Conservation (phyloP, 1,139 yeast species). For the Martiniozyma asiatica region DNA sequence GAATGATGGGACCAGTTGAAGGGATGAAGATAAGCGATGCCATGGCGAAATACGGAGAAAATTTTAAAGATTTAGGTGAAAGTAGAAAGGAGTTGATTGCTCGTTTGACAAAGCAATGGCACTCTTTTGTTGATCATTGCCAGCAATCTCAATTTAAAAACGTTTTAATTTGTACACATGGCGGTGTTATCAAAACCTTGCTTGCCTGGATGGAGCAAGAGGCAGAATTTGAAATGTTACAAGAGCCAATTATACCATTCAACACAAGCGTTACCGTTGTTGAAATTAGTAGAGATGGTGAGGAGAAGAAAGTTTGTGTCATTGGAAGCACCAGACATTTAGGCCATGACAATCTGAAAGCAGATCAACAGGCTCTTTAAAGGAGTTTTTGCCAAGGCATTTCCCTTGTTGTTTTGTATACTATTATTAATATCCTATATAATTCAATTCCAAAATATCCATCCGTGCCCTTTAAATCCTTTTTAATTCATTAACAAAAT, state of each 20-base stretch:
- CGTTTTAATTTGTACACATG: slow-evolving; percentile 66
- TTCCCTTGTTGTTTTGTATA: too few species aligned
- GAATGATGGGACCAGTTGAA: slow-evolving; percentile 71
- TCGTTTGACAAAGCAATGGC: slow-evolving; percentile 42
- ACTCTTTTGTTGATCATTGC: slow-evolving; percentile 29
- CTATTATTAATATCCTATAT: too few species aligned
- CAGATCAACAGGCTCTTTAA: too few species aligned
- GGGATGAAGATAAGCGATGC: slow-evolving; percentile 69
- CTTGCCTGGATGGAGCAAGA: slow-evolving; percentile 27
- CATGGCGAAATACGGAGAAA: slow-evolving; percentile 31
- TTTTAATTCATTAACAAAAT: slow-evolving; percentile 72
- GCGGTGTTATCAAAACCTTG: slow-evolving; percentile 68
- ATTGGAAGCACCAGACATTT: too few species aligned
- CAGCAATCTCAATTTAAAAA: slow-evolving; percentile 28
- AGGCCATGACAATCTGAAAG: too few species aligned
- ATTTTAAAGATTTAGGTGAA: slow-evolving; percentile 46
- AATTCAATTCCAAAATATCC: too few species aligned
- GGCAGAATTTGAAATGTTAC: slow-evolving; percentile 27
- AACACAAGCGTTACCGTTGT: slow-evolving; percentile 64
- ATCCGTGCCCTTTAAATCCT: slow-evolving; percentile 1
- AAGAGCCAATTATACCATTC: slow-evolving; percentile 42
- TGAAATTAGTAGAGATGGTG: slow-evolving; percentile 34
- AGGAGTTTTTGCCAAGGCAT: too few species aligned
- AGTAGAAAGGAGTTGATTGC: slow-evolving; percentile 30
- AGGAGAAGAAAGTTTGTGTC: too few species aligned